phyloP scores from a whole-genome alignment of 441 rosid species.

The Adansonia madagascariensis region DNA sequence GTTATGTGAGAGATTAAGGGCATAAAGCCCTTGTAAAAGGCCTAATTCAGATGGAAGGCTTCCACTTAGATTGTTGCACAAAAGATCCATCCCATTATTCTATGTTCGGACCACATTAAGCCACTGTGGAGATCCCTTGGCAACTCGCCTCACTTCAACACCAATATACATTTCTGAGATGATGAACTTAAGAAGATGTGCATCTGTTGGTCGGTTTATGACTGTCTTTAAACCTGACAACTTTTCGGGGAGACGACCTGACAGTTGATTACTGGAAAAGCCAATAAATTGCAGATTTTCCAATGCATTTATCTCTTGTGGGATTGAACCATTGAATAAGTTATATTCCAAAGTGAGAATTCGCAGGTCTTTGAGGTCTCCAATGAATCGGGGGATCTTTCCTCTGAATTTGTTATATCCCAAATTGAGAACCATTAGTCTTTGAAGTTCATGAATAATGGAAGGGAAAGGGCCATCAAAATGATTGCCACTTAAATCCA shows the following conservation, averaged over 20 bases:
- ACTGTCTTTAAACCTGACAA: constrained; percentile 22
- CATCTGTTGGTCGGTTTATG: constrained; percentile 8
- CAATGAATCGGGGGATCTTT: constrained; percentile 18
- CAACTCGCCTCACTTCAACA: constrained; percentile 15
- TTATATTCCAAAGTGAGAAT: constrained; percentile 22
- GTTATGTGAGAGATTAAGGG: constrained; percentile 31
- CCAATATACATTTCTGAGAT: neutral
- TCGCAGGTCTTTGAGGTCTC: constrained; percentile 16
- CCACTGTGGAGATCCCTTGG: constrained; percentile 8
- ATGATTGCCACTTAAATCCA: constrained; percentile 27
- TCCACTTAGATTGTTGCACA: constrained; percentile 24
- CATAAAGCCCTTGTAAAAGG: constrained; percentile 25
- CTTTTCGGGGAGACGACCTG: constrained; percentile 20
- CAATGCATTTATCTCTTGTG: constrained; percentile 30
- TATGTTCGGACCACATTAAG: constrained; percentile 19
- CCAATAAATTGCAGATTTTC: constrained; percentile 24
- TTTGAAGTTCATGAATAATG: constrained; percentile 25
- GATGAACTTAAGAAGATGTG: constrained; percentile 10
- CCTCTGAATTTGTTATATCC: constrained; percentile 33
- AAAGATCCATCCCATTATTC: constrained; percentile 23
- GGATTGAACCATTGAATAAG: constrained; percentile 26
- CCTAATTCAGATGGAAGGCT: constrained; percentile 26
- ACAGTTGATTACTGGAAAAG: constrained; percentile 25
- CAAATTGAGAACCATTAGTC: constrained; percentile 26
- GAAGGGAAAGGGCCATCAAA: constrained; percentile 36